Base-by-base conservation (phyloP, 1,139 yeast species). In the Nadsonia starkeyi-henricii region DNA sequence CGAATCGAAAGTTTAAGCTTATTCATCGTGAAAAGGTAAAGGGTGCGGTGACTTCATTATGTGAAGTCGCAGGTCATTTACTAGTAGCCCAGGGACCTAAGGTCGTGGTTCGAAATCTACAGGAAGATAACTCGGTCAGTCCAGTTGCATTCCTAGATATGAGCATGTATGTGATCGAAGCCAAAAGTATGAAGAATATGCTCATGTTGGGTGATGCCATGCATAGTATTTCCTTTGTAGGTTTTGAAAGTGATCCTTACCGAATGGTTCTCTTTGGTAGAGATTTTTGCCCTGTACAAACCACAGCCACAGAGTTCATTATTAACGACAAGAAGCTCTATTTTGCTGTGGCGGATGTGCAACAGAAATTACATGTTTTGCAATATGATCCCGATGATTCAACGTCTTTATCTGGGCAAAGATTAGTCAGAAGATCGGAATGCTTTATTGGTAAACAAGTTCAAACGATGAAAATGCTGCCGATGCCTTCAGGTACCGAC, bases 371-470 rank as follows among this genome's bases (percentile, higher is more conserved):
- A 41, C 95, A 86, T 60, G 62, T 91, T 17, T 66, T 88, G 41
- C 86, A 85, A 58, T 91, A 85, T 62, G 95, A 91, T 54, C 98
- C 98, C 0, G 96, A 88, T 57, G 95, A 86, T 61, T 85, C 94
- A 0, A 70, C 75, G 18, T 85, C 96, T 0, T 67, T 79, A 33
- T 80, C 86, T 49, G 98, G 98, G 1, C 88, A 82, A 57, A 70
- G 79, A 52, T 70, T 91, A 47, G 66, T 89, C 21, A 77, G 81
- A 52, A 78, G 78, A 55, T 74, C 91, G 0, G 79, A 84, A 21
- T 83, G 89, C 62, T 81, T 79, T 56, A 67, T 79, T 36, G 86
- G 86, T 56, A 73, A 81, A 13, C 63, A 71, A 8, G 75, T 84
- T 12, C 77, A 81, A 0, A 70, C 79, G 51, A 71, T 85, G 77